phyloP scores from a whole-genome alignment of 495 filamentous ascomycete genomes.

The Penicillium nucicola region DNA sequence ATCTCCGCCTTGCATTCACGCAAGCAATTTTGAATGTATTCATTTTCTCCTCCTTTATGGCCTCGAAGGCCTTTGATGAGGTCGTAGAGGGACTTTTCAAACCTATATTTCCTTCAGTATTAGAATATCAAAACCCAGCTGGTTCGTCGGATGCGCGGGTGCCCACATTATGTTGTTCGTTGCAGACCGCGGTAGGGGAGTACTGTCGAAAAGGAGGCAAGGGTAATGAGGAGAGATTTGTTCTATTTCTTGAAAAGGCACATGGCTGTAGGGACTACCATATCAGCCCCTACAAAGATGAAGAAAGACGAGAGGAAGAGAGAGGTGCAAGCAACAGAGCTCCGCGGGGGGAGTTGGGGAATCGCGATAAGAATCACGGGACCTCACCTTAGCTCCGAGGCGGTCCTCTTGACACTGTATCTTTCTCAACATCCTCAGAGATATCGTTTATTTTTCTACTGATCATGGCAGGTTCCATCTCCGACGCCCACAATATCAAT shows the following conservation, averaged over 20 bases:
- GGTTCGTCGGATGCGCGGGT: slow-evolving; percentile 2
- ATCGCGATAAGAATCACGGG: slow-evolving; percentile 25
- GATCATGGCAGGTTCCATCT: slow-evolving; percentile 16
- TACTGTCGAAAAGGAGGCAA: neutral
- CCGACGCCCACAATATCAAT: slow-evolving; percentile 16
- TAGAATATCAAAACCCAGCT: neutral
- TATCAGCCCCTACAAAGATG: neutral
- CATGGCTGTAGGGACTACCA: neutral
- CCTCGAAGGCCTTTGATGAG: slow-evolving; percentile 93
- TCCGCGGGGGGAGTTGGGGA: slow-evolving; percentile 11
- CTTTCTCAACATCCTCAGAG: neutral
- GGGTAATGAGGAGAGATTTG: neutral
- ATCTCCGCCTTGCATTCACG: slow-evolving; percentile 94
- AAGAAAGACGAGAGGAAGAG: neutral
- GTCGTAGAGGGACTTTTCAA: slow-evolving; percentile 98
- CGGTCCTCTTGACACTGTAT: neutral
- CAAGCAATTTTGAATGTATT: slow-evolving; percentile 86
- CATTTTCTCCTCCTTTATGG: slow-evolving; percentile 89
- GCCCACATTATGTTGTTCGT: slow-evolving; percentile 8
- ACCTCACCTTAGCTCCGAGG: slow-evolving; percentile 8
- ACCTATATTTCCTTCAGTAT: slow-evolving; percentile 52
- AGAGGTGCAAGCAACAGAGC: neutral
- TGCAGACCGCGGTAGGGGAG: neutral
- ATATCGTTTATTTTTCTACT: neutral
- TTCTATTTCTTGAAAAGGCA: no score